Conservation (phyloP, 495 filamentous ascomycete species). For the Aspergillus nanangensis region DNA sequence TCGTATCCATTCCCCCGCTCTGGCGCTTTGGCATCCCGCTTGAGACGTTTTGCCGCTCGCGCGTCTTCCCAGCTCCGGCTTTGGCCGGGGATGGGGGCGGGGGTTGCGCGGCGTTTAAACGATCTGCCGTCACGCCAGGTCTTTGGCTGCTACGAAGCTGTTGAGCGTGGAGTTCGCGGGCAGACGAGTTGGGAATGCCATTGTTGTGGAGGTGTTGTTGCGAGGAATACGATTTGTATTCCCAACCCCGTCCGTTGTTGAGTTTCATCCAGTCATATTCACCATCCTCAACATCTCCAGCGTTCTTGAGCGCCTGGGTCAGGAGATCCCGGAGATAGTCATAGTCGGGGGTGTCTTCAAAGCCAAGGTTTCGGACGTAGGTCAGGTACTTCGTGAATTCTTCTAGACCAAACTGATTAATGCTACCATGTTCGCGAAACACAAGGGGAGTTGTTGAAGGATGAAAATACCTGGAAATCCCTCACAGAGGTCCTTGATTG, state of each 20-base stretch:
- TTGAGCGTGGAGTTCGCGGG: conserved; percentile 69
- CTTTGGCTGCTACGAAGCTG: conserved; percentile 56
- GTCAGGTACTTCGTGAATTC: conserved; percentile 97
- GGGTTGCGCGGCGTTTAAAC: conserved; percentile 96
- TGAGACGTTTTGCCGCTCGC: conserved; percentile 78
- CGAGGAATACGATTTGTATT: conserved; percentile 83
- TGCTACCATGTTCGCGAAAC: not conserved
- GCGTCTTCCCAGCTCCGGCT: conserved; percentile 69
- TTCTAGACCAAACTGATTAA: conserved; percentile 43
- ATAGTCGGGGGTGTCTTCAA: conserved; percentile 98
- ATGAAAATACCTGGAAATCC: conserved; percentile 70
- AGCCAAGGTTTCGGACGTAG: conserved; percentile 96
- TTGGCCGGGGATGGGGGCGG: conserved; percentile 84
- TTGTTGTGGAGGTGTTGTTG: conserved; percentile 71
- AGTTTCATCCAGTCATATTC: conserved; percentile 99
- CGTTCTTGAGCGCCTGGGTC: conserved; percentile 92
- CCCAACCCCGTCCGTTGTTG: conserved; percentile 92
- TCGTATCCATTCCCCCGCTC: conserved; percentile 76
- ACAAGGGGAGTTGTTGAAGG: not conserved
- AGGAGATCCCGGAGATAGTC: conserved; percentile 96
- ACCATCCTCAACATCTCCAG: conserved; percentile 92
- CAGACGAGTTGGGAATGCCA: conserved; percentile 67
- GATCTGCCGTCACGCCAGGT: conserved; percentile 70
- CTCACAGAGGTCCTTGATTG: conserved; percentile 95
- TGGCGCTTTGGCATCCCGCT: conserved; percentile 62